phyloP scores from a whole-genome alignment of 495 filamentous ascomycete species.

The Parathielavia hyrcaniae region DNA sequence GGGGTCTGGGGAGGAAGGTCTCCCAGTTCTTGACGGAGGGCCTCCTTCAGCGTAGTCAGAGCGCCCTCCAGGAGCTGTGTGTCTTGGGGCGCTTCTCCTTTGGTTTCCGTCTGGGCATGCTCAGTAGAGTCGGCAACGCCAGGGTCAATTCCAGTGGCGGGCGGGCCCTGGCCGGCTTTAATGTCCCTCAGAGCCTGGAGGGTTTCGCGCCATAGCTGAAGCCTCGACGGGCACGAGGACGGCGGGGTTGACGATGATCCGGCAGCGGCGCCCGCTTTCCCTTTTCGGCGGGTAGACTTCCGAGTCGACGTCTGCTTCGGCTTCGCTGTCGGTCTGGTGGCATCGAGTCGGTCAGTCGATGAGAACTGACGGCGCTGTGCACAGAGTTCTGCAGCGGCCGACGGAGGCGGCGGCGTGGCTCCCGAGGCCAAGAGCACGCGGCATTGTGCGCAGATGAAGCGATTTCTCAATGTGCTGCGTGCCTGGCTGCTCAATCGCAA shows the following conservation, averaged over 20 bases:
- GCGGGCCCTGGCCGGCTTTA: neutral
- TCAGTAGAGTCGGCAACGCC: neutral
- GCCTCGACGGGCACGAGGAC: neutral
- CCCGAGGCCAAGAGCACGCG: constrained; percentile 14
- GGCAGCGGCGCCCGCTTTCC: neutral
- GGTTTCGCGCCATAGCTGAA: constrained; percentile 15
- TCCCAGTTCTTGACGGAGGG: neutral
- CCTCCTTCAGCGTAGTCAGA: neutral
- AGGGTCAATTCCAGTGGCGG: neutral
- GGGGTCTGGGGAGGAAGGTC: neutral
- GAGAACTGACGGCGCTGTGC: constrained; percentile 15
- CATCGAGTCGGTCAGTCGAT: neutral
- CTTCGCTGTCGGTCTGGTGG: neutral
- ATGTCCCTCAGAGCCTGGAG: constrained; percentile 15
- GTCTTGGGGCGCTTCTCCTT: neutral
- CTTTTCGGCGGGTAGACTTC: neutral
- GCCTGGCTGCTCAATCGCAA: constrained; percentile 16
- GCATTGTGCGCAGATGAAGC: constrained; percentile 26
- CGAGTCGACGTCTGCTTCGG: too few species aligned
- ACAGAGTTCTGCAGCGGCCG: constrained; percentile 3
- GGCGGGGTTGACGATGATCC: neutral
- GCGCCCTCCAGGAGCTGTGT: neutral
- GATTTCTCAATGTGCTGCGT: constrained; percentile 9
- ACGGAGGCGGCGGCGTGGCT: constrained; percentile 2
- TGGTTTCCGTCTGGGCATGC: neutral